A percentile compares a stretch with the other conserved stretches of the same genome.
Conservation (phyloP, 2,329 filamentous ascomycete genomes). For the Huntiella abstrusa region DNA sequence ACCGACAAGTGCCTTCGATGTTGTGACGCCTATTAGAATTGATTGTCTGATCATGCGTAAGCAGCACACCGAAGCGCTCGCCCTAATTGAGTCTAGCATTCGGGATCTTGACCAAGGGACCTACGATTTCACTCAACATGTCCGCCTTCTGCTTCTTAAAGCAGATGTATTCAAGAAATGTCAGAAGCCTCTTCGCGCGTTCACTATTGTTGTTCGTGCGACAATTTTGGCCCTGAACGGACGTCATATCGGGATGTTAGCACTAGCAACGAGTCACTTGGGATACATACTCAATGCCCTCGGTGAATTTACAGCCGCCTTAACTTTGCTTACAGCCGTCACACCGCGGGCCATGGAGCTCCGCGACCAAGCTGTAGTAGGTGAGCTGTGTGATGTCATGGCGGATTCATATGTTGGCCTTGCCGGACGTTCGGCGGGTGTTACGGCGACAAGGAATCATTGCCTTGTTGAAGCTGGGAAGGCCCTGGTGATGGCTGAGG, state of each 20-base stretch:
- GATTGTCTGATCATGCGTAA: constrained; percentile 31
- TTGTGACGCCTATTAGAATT: constrained; percentile 31
- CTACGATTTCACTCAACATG: constrained; percentile 41
- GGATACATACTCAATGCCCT: constrained; percentile 50
- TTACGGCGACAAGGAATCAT: no score
- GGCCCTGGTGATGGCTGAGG: no score
- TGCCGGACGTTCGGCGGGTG: constrained; percentile 29
- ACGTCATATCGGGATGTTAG: constrained; percentile 48
- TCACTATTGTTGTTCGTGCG: constrained; percentile 59
- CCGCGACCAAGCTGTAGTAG: constrained; percentile 41
- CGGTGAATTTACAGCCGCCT: constrained; percentile 50
- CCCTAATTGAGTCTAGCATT: constrained; percentile 28
- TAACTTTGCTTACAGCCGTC: constrained; percentile 44
- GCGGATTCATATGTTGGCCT: constrained; percentile 65
- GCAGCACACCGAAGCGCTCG: constrained; percentile 28
- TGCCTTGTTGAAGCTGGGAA: no score
- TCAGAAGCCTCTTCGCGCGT: constrained; percentile 52
- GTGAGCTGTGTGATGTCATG: constrained; percentile 48
- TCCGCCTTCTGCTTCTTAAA: constrained; percentile 56
- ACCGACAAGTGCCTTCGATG: constrained; percentile 14
- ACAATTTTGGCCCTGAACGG: constrained; percentile 54
- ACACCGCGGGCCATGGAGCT: constrained; percentile 63
- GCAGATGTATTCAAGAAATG: constrained; percentile 48
- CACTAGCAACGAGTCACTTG: constrained; percentile 50
- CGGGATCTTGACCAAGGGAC: constrained; percentile 23